Evolutionary conservation across 768 basidiomycete genomes (phyloP), one percentile per base, ranked within the genome.

Genomic region (Rhodotorula graminis): DNA sequence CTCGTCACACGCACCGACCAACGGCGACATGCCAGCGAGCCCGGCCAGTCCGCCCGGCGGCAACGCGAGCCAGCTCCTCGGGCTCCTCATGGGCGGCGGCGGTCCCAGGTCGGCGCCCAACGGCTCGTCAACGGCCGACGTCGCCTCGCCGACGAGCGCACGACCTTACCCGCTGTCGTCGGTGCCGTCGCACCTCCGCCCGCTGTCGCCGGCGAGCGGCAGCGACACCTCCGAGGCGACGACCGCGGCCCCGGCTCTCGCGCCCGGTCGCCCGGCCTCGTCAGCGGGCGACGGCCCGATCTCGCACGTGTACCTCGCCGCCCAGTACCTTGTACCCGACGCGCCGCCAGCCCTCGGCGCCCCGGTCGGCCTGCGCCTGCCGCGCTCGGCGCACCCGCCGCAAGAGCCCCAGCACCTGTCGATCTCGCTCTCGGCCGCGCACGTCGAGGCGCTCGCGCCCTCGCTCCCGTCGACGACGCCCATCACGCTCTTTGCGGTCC

Each of bases 401-500:
- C 18, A 31, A 37, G 23, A 49, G 29, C 50, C 66, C 5, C 66
- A 67, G 52, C 37, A 27, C n/a, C 66, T 67, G 10, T 11, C 33
- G 3, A 60, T 67, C 66, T 15, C 59, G 16, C 47, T 52, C 37
- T 4, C 59, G 9, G 47, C 42, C 3, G n/a, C 57, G 37, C 57
- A 64, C 42, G n/a, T 9, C 57, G 69, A 70, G 8, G 29, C 57
- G 23, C 62, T 70, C 63, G 62, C 49, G 16, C 42, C 58, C 1
- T 2, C 57, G 18, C 10, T 31, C n/a, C 55, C 55, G 12, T n/a
- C 25, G 5, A 50, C n/a, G 14, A 64, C 63, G 37, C 69, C 69
- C 16, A 59, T 70, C 49, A 52, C 69, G 40, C 63, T 70, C 21
- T 25, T 70, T 29, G 15, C 49, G 4, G 12, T 70, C 62, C n/a